A percentile compares a stretch with the other conserved stretches of the same genome.
phyloP scores from a whole-genome alignment of 176 grass and related monocot genomes.

The Rhynchospora pubera region DNA sequence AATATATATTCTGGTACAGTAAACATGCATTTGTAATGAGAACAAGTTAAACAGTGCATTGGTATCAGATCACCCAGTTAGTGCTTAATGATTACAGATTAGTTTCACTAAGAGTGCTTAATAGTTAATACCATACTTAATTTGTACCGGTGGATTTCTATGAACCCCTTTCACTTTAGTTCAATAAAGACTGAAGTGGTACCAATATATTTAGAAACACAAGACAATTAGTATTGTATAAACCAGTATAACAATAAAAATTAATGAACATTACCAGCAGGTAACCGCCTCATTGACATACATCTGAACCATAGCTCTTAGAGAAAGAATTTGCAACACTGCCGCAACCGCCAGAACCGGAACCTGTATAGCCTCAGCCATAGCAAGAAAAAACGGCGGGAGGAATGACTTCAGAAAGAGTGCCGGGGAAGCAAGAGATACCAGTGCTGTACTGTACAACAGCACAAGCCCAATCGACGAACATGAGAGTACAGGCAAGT shows the following conservation, averaged over 20 bases:
- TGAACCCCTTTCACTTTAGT: background rate
- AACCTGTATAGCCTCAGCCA: slow-evolving; percentile 25
- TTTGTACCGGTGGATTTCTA: too few species aligned
- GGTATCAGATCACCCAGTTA: background rate
- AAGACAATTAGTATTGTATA: background rate
- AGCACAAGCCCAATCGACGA: slow-evolving; percentile 37
- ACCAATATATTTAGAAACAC: too few species aligned
- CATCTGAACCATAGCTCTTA: slow-evolving; percentile 73
- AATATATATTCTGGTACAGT: background rate
- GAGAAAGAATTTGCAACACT: slow-evolving; percentile 50
- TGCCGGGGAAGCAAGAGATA: slow-evolving; percentile 33
- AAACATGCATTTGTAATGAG: background rate
- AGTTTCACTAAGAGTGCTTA: background rate
- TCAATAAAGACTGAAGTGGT: too few species aligned
- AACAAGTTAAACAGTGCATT: background rate
- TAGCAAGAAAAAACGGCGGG: slow-evolving; percentile 21
- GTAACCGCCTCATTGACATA: slow-evolving; percentile 88
- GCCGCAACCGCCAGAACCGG: slow-evolving; percentile 34
- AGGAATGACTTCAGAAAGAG: slow-evolving; percentile 31
- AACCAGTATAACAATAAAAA: background rate
- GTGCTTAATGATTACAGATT: background rate
- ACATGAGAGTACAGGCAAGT: slow-evolving; percentile 55
- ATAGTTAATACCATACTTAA: background rate
- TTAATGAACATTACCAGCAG: slow-evolving; percentile 41
- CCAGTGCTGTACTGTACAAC: slow-evolving; percentile 37